Conservation (phyloP, 2,329 filamentous ascomycete species). For the Byssothecium circinans region DNA sequence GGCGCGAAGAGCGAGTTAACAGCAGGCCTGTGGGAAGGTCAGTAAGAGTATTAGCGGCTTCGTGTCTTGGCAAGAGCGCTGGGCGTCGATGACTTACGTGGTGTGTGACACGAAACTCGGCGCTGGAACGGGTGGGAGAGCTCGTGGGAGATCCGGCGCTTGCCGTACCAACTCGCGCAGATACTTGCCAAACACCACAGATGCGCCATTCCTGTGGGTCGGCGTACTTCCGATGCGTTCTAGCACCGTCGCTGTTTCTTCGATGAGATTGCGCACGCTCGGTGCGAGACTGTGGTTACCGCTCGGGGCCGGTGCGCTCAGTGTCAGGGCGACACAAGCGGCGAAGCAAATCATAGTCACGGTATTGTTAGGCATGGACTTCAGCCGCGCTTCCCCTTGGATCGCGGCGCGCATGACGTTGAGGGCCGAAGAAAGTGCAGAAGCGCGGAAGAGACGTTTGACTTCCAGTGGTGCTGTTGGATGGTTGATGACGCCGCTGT, state of each 20-base stretch:
- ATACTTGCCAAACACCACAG: conserved; percentile 61
- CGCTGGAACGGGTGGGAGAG: conserved; percentile 2
- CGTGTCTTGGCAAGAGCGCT: too few species aligned
- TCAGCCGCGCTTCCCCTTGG: conserved; percentile 68
- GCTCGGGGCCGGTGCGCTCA: conserved; percentile 30
- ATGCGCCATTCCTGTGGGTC: conserved; percentile 67
- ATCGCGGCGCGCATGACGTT: conserved; percentile 75
- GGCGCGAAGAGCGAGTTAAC: conserved; percentile 8
- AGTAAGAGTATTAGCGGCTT: too few species aligned
- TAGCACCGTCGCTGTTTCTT: conserved; percentile 68
- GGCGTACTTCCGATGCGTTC: conserved; percentile 69
- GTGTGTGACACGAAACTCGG: conserved; percentile 14
- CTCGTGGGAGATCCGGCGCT: conserved; percentile 18
- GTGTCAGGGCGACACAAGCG: conserved; percentile 54
- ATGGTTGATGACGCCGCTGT: conserved; percentile 74
- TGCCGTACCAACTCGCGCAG: conserved; percentile 49
- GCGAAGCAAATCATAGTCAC: conserved; percentile 79
- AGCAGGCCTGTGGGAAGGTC: background rate
- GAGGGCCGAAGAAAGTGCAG: conserved; percentile 70
- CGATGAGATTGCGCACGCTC: conserved; percentile 48
- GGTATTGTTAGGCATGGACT: conserved; percentile 78
- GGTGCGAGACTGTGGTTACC: conserved; percentile 35
- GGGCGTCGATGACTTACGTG: background rate
- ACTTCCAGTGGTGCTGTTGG: conserved; percentile 70
- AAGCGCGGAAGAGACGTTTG: conserved; percentile 71